phyloP scores from a whole-genome alignment of 331 rosid genomes.

The Malus hybrid region DNA sequence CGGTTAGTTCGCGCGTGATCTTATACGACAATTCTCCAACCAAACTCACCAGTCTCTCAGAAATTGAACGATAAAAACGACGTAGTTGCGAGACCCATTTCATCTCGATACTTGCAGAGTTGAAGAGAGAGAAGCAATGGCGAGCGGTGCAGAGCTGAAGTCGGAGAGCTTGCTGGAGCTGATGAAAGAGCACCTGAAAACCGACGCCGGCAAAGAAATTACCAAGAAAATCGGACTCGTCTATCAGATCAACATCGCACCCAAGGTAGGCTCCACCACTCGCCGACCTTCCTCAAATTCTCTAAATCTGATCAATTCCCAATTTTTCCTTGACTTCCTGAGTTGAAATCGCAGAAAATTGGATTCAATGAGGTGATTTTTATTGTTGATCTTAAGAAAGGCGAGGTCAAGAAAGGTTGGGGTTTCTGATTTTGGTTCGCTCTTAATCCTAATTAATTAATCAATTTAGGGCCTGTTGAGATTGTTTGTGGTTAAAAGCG shows the following conservation, averaged over 20 bases:
- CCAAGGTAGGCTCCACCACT: constrained; percentile 41
- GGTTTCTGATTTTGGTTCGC: background rate
- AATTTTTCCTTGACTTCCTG: background rate
- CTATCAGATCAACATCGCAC: constrained; percentile 78
- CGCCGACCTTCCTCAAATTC: background rate
- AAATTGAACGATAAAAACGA: background rate
- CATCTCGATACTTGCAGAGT: background rate
- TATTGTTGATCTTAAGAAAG: constrained; percentile 86
- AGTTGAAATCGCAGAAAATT: constrained; percentile 47
- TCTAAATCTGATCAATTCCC: background rate
- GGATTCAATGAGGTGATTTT: constrained; percentile 70
- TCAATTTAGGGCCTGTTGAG: background rate
- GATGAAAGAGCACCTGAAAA: constrained; percentile 67
- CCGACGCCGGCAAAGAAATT: constrained; percentile 69
- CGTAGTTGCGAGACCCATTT: background rate
- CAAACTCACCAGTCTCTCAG: background rate
- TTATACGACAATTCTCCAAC: background rate
- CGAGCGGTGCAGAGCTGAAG: constrained; percentile 35
- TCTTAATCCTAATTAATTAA: background rate
- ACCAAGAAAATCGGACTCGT: constrained; percentile 55
- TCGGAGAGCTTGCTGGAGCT: constrained; percentile 62
- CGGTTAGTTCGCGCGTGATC: constrained; percentile 1
- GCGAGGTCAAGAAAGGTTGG: constrained; percentile 73
- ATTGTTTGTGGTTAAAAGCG: background rate
- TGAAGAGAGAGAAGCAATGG: background rate